These are phyloP conservation scores for Chlamydomonas eustigma DNA, from an alignment of 139 green algal genomes.

Conservation along the genomic window DNA sequence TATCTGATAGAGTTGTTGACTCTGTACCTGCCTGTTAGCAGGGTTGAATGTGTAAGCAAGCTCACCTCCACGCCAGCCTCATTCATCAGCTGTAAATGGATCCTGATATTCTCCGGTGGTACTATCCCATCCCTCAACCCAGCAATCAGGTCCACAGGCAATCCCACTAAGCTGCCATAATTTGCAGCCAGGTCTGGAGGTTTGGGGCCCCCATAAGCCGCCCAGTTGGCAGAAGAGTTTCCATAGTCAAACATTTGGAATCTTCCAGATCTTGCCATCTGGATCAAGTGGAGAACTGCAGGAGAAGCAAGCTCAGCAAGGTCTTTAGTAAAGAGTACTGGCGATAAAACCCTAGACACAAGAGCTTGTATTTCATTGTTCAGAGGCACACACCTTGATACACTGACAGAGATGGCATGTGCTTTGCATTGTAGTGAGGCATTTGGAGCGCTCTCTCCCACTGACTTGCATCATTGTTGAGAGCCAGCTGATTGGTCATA, in stretches of 20 bases:
- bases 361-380: too few relatives aligned
- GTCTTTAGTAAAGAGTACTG: neutral
- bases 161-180: conserved; percentile 55
- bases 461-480: conserved; percentile 69
- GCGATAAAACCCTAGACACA: too few relatives aligned
- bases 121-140: conserved; percentile 80
- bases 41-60: too few relatives aligned
- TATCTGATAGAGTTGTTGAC: too few relatives aligned
- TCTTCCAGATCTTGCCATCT: conserved; percentile 39
- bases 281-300: conserved; percentile 44
- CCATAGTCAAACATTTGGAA: conserved; percentile 90
- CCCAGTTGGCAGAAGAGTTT: conserved; percentile 47
- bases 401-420: conserved; percentile 84
- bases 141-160: conserved; percentile 85
- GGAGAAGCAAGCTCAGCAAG: neutral
- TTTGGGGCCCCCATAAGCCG: conserved; percentile 59
- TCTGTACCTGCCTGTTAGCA: too few relatives aligned
- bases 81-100: conserved; percentile 61
- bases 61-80: conserved; percentile 43
- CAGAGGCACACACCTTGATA: conserved; percentile 43
- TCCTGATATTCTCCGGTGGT: conserved; percentile 47
- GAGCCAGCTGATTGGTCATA: too few relatives aligned
- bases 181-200: conserved; percentile 61
- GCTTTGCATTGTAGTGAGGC: conserved; percentile 79
- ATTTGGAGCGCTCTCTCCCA: conserved; percentile 82